Base-by-base conservation (phyloP, 495 filamentous ascomycete species). In the Pseudomonodictys pantanalensis region DNA sequence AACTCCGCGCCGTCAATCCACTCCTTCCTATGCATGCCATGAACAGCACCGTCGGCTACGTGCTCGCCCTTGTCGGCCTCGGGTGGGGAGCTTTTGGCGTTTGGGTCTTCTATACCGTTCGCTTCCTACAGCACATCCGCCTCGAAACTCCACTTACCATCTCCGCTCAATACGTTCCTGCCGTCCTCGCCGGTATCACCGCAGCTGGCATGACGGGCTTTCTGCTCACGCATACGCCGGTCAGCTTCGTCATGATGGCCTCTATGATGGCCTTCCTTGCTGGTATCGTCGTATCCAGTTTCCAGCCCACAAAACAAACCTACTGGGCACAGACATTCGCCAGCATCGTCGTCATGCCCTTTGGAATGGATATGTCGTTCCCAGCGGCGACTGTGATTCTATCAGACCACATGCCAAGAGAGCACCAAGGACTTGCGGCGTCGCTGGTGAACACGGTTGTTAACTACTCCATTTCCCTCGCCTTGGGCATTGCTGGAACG, bases 321-420 rank as follows among this genome's bases (percentile, higher is more conserved):
- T 70, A 71, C 62, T 71, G 68, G 68, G 65, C 65, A 1, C 65
- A 71, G 32, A 66, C 62, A 32, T 71, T 71, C 42, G 43, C 66
- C 38, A 56, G 54, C 43, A 60, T 69, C 30, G 44, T 70, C 60
- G 56, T 72, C 56, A 70, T 72, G 65, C 68, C 69, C 9, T 70
- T 67, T 35, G 69, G 66, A 15, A 72, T 72, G 68, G 68, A 70
- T 52, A 70, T 69, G 63, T 61, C 57, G 15, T 70, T 72, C 35
- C 68, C 68, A 8, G 69, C 69, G 3, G 60, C 68, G 0, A 68
- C 65, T 2, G 47, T 71, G 35, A 68, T 71, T 24, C 41, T 71
- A 3, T 69, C 65, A 29, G 67, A 71, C 42, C 57, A 69, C 30
- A 66, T 71, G 65, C 67, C 67, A 8, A 33, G 50, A 17, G 68